These are phyloP conservation scores for Haplosporangium sp. DNA, from an alignment of 371 early-diverging fungal genomes.

Conservation along the genomic window DNA sequence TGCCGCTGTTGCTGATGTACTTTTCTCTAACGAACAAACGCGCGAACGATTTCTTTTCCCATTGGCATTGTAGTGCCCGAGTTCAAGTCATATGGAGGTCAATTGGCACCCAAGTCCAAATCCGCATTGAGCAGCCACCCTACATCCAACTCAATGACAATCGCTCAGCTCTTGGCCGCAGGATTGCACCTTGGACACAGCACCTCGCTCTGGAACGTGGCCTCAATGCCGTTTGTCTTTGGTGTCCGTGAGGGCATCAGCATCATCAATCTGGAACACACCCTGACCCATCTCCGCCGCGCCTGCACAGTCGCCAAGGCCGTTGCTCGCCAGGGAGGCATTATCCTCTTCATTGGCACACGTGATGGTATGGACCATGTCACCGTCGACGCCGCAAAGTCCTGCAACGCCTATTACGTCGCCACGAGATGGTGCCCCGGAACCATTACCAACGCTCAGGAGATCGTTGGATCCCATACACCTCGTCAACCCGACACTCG, in stretches of 20 bases:
- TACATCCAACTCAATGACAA: slow-evolving; percentile 59
- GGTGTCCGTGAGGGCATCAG: slow-evolving; percentile 93
- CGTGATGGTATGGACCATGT: slow-evolving; percentile 73
- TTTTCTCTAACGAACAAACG: background rate
- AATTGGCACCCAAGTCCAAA: slow-evolving; percentile 43
- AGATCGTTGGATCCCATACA: slow-evolving; percentile 73
- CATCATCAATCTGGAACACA: slow-evolving; percentile 96
- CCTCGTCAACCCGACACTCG: slow-evolving; percentile 65
- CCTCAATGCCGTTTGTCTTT: slow-evolving; percentile 88
- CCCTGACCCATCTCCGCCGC: slow-evolving; percentile 87
- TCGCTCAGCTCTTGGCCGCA: slow-evolving; percentile 83
- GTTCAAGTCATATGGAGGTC: slow-evolving; percentile 43
- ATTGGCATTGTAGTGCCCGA: slow-evolving; percentile 41
- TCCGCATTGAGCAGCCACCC: slow-evolving; percentile 33
- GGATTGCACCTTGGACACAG: slow-evolving; percentile 94
- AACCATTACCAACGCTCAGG: slow-evolving; percentile 87
- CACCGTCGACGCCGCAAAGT: slow-evolving; percentile 85
- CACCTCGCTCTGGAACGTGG: slow-evolving; percentile 80
- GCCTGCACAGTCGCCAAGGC: slow-evolving; percentile 82
- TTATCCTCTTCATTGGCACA: slow-evolving; percentile 92
- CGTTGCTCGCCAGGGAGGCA: slow-evolving; percentile 84
- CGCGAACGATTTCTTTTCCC: background rate
- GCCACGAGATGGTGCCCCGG: slow-evolving; percentile 90
- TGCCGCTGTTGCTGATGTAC: background rate
- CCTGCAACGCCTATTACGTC: slow-evolving; percentile 84